Base-by-base conservation (phyloP, 2,329 filamentous ascomycete genomes). In the Alternaria ventricosa region DNA sequence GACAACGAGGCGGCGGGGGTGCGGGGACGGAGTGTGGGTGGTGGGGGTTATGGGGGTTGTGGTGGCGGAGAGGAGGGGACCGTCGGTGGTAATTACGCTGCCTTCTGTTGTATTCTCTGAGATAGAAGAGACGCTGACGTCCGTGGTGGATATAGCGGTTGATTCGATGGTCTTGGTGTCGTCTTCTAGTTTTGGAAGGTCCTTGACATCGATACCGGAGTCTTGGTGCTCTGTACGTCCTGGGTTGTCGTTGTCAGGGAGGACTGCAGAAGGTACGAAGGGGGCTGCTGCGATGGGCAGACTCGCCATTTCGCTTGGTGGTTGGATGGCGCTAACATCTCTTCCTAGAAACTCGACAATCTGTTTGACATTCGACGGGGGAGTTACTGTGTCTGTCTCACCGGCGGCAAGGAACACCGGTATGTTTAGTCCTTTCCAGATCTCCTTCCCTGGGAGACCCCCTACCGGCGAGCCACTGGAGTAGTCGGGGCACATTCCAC, bases 371-470 rank as follows among this genome's bases (percentile, higher is more conserved):
- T 96, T 91, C 3, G 79, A 82, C 0, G 91, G 86, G n/a, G 90
- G 89, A 0, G 92, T 95, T 30, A 97, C 83, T 9, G 85, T 84
- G 74, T 99, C 96, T 7, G 87, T 85, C 72, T 92, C 90, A 22
- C 92, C 95, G 13, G 88, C 92, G 49, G 97, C 86, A 3, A 98
- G 85, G 66, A 92, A 91, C 3, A 97, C 84, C 0, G 95, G 94
- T 1, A 92, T 83, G 18, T 88, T 80, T 13, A 97, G 83, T 8
- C 87, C 88, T 23, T 85, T 84, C 96, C 96, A 98, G 1, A 89
- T 82, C 6, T 90, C 85, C 65, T 86, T 79, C 0, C 91, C 90
- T 3, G 93, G 90, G 9, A 96, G 78, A 1, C 92, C 92, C 4
- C 89, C 88, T 9, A 78, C 75, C 1, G 87, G 79, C 25, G 84